Base-by-base conservation (phyloP, 306 rosid genomes). In the Pachyrhizus erosus region DNA sequence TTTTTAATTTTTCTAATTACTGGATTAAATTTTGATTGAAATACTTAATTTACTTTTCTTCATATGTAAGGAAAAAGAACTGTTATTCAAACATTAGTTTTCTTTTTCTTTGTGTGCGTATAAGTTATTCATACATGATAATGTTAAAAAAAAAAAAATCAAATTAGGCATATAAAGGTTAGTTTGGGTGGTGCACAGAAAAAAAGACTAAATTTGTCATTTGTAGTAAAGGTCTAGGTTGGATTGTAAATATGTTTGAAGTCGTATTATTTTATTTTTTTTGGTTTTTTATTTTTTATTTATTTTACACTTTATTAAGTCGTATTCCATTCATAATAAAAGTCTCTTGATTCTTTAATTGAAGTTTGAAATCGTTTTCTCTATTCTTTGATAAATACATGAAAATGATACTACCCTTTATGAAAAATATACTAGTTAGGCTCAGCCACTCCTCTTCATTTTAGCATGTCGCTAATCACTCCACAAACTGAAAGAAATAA, bases 321-420 rank as follows among this genome's bases (percentile, higher is more conserved):
- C 70, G 5, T 31, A 15, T 34, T 34, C 15, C 73, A 7, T 69
- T 74, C 34, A 21, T 39, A 55, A 13, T 23, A 37, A 37, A 5
- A 75, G 14, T 55, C 26, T 37, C 33, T 42, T 70, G 43, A 42
- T 11, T 3, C 3, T 3, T 27, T 37, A 4, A 23, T 12, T 23
- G 21, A 26, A 45, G 26, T 33, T n/a, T 67, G 66, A n/a, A 52
- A 39, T 76, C 55, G 17, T 23, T 29, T 70, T 70, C 43, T 48
- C 31, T 5, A 15, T 21, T 24, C 62, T 70, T 42, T 43, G 66
- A 81, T 26, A 9, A 34, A 34, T 39, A 39, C 64, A 81, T 72
- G 79, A 72, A 81, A 72, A 81, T n/a, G 52, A 70, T 42, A 42
- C 21, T 54, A 20, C 0, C 24, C 31, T 13, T 34, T 15, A 24